Evolutionary conservation across 208 protist genomes (phyloP).

Genomic region (Leishmania major): DNA sequence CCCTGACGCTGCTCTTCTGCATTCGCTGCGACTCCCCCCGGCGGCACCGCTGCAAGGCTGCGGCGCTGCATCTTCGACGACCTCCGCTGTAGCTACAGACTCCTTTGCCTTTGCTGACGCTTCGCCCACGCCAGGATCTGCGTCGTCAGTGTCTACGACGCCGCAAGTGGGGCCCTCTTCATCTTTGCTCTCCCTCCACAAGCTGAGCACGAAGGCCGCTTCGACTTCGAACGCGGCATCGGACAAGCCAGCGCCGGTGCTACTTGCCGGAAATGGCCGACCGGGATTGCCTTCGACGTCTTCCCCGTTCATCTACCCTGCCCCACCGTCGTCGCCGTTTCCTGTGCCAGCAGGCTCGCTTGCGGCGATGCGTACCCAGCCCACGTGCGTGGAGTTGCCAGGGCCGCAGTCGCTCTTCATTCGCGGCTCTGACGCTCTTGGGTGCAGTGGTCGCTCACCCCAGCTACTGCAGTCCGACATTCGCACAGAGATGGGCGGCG

Average conservation of each 20-base stretch:
- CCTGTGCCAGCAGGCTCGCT: background rate
- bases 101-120: background rate
- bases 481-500: background rate
- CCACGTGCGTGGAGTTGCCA: conserved; percentile 29
- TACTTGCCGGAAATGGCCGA: background rate
- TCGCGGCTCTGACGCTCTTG: conserved; percentile 8
- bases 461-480: background rate
- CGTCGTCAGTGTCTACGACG: background rate
- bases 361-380: conserved; percentile 9
- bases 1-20: no score
- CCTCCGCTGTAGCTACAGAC: background rate
- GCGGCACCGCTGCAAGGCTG: background rate
- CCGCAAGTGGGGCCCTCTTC: background rate
- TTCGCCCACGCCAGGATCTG: background rate
- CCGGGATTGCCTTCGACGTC: background rate
- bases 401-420: conserved; percentile 34
- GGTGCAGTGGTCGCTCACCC: conserved; percentile 22
- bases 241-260: background rate
- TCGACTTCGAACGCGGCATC: background rate
- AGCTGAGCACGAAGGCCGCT: background rate
- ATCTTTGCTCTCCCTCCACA: background rate
- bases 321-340: background rate
- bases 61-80: background rate
- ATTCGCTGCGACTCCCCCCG: background rate
- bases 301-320: background rate